These are phyloP conservation scores for Gomphus sp. DNA, from an alignment of 1,284 basidiomycete genomes.

Conservation along the genomic window DNA sequence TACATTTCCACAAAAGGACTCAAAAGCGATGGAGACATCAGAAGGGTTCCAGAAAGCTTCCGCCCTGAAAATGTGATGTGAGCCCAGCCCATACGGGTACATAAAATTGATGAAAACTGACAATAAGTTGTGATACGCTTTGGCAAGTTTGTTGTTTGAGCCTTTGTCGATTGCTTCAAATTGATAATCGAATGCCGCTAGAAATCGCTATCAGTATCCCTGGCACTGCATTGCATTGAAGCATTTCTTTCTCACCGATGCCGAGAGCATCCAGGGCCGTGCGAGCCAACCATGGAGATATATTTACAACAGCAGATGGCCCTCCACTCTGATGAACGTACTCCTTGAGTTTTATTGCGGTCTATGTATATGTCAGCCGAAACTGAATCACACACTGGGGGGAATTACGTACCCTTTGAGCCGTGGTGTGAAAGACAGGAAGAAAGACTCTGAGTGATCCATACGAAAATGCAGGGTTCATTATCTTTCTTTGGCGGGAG, in stretches of 20 bases:
- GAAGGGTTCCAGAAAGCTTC: not conserved
- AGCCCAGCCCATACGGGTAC: too few species aligned
- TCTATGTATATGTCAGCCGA: not conserved
- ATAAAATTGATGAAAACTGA: slow-evolving; percentile 12
- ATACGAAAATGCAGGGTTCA: not conserved
- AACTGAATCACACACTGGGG: slow-evolving; percentile 7
- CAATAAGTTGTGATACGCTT: slow-evolving; percentile 22
- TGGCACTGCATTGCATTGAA: not conserved
- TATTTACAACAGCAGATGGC: slow-evolving; percentile 28
- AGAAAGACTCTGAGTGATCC: not conserved
- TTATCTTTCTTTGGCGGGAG: not conserved
- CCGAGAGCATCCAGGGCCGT: slow-evolving; percentile 27
- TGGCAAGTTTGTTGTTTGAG: slow-evolving; percentile 19
- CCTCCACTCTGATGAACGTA: slow-evolving; percentile 10
- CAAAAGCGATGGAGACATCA: not conserved
- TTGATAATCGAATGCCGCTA: slow-evolving; percentile 27
- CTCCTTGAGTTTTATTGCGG: not conserved
- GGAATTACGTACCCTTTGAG: slow-evolving; percentile 28
- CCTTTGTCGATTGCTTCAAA: slow-evolving; percentile 21
- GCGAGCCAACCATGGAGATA: slow-evolving; percentile 22
- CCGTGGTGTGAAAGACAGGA: slow-evolving; percentile 34
- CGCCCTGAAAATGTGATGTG: not conserved
- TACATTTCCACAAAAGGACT: not conserved
- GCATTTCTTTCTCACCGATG: slow-evolving; percentile 1
- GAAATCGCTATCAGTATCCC: not conserved